phyloP scores from a whole-genome alignment of 495 filamentous ascomycete species.

The Aspergillus wentii region DNA sequence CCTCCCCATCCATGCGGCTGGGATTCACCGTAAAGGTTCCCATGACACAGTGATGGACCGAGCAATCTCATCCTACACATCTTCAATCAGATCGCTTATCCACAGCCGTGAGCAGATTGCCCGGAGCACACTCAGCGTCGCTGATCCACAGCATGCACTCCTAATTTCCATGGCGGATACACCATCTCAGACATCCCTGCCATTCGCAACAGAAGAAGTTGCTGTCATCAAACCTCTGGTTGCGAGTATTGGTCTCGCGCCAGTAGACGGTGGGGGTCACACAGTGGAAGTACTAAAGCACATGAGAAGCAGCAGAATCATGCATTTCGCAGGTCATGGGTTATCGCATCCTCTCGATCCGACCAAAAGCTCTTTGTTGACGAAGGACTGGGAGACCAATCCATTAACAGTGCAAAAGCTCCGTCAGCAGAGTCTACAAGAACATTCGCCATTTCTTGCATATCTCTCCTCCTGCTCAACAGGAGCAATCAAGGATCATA shows the following conservation, averaged over 20 bases:
- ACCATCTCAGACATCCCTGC: slow-evolving; percentile 3
- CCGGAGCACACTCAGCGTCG: neutral
- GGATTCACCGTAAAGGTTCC: neutral
- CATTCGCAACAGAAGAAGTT: slow-evolving; percentile 3
- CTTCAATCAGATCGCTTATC: slow-evolving; percentile 18
- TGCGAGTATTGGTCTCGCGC: neutral
- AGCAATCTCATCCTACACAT: slow-evolving; percentile 24
- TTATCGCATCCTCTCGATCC: slow-evolving; percentile 16
- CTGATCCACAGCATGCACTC: slow-evolving; percentile 6
- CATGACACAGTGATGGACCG: slow-evolving; percentile 15
- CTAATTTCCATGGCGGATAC: slow-evolving; percentile 16
- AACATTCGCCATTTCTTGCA: slow-evolving; percentile 18
- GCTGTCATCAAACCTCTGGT: neutral
- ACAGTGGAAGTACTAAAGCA: slow-evolving; percentile 8
- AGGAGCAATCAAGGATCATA: slow-evolving; percentile 6
- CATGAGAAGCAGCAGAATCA: slow-evolving; percentile 15
- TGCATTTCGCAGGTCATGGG: slow-evolving; percentile 17
- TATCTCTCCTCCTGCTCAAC: slow-evolving; percentile 24
- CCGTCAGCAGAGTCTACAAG: slow-evolving; percentile 12
- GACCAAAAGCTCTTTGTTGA: slow-evolving; percentile 19
- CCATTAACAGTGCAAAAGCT: slow-evolving; percentile 22
- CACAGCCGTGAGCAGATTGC: neutral
- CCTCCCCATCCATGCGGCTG: slow-evolving; percentile 16
- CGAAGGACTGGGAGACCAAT: slow-evolving; percentile 12
- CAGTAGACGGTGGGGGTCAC: neutral